phyloP scores from a whole-genome alignment of 139 green algal genomes.

The Gonium pectorale region DNA sequence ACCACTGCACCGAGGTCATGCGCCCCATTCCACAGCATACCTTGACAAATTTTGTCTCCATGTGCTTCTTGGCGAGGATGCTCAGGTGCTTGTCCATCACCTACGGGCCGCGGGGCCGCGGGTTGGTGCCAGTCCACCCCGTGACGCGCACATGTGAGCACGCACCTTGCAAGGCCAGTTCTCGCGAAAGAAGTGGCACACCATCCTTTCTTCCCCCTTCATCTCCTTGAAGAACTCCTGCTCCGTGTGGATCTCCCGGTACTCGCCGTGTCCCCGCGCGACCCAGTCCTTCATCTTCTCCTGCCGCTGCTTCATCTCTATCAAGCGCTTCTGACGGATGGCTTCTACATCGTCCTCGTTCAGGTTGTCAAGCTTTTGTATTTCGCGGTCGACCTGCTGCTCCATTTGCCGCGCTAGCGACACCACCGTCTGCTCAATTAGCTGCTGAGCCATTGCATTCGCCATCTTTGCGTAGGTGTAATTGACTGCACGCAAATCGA shows the following conservation, averaged over 20 bases:
- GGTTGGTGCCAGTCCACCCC: no score
- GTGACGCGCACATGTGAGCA: background rate
- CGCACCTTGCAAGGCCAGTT: conserved; percentile 92
- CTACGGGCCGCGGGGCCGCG: conserved; percentile 52
- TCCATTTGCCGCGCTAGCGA: conserved; percentile 84
- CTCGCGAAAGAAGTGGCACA: conserved; percentile 93
- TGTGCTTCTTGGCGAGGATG: conserved; percentile 76
- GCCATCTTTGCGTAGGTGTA: conserved; percentile 24
- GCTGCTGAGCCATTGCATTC: conserved; percentile 22
- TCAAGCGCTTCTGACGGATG: conserved; percentile 74
- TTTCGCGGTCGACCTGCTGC: conserved; percentile 86
- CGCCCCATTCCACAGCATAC: conserved; percentile 38
- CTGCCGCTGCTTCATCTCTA: conserved; percentile 71
- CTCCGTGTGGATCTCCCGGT: conserved; percentile 83
- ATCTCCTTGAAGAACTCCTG: conserved; percentile 97
- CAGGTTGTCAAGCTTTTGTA: conserved; percentile 92
- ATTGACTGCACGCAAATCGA: no score
- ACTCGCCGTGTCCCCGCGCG: conserved; percentile 89
- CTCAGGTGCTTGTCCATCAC: conserved; percentile 91
- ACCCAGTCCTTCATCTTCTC: conserved; percentile 90
- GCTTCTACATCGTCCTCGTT: conserved; percentile 89
- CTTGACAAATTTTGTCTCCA: conserved; percentile 93
- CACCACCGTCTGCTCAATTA: conserved; percentile 72
- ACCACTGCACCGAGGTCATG: no score
- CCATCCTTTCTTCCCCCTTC: conserved; percentile 92